A percentile compares a stretch with the other conserved stretches of the same genome.
Conservation (phyloP, 495 filamentous ascomycete genomes). For the Daldinia vernicosa region DNA sequence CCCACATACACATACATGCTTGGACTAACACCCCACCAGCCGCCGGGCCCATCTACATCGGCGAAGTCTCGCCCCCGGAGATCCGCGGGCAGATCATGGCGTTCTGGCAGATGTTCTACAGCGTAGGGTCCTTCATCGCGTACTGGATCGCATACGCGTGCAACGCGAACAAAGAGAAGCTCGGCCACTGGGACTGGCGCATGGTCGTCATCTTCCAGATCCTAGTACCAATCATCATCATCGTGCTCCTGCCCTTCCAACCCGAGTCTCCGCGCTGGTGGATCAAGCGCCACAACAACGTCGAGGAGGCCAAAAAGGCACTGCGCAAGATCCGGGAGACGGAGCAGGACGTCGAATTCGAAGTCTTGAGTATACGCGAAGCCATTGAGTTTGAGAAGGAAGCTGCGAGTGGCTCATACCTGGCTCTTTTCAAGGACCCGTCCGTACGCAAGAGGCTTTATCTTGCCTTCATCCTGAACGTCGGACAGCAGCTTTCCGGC, state of each 20-base stretch:
- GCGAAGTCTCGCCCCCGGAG: slow-evolving; percentile 65
- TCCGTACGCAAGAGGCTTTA: slow-evolving; percentile 66
- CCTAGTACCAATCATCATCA: slow-evolving; percentile 62
- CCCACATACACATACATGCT: background rate
- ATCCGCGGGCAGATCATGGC: slow-evolving; percentile 72
- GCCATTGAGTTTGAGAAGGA: slow-evolving; percentile 71
- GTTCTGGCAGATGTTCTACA: slow-evolving; percentile 75
- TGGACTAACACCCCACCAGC: slow-evolving; percentile 28
- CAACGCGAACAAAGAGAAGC: slow-evolving; percentile 56
- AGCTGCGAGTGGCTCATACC: slow-evolving; percentile 64
- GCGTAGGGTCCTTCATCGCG: slow-evolving; percentile 69
- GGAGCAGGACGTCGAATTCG: slow-evolving; percentile 67
- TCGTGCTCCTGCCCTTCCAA: slow-evolving; percentile 62
- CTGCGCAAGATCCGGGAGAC: slow-evolving; percentile 63
- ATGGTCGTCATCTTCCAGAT: slow-evolving; percentile 71
- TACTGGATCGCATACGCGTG: slow-evolving; percentile 67
- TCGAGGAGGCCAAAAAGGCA: slow-evolving; percentile 63
- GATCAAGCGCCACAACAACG: slow-evolving; percentile 60
- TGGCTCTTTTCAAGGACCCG: slow-evolving; percentile 68
- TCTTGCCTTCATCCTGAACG: slow-evolving; percentile 65
- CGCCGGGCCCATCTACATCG: slow-evolving; percentile 69
- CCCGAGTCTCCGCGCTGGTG: slow-evolving; percentile 70
- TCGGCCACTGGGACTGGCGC: slow-evolving; percentile 71
- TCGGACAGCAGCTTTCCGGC: slow-evolving; percentile 69
- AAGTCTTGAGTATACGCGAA: slow-evolving; percentile 64